Conservation (phyloP, 495 filamentous ascomycete species). For the Aspergillus kassunensis region DNA sequence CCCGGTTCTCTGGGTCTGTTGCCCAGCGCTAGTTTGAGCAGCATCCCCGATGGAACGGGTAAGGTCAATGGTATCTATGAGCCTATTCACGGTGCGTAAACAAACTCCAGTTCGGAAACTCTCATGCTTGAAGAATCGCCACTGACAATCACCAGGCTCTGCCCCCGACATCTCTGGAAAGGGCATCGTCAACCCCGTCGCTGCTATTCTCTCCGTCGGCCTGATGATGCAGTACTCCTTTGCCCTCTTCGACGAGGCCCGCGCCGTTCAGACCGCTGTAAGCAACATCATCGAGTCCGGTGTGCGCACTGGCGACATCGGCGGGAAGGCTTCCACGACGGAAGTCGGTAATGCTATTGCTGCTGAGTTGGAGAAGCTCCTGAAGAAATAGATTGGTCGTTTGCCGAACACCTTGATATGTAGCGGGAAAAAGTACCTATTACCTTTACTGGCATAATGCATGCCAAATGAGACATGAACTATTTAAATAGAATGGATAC, state of each 20-base stretch:
- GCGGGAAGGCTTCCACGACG: conserved; percentile 47
- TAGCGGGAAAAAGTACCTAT: conserved; percentile 18
- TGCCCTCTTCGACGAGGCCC: conserved; percentile 45
- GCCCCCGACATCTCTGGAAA: conserved; percentile 68
- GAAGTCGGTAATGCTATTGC: conserved; percentile 52
- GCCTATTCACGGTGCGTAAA: conserved; percentile 84
- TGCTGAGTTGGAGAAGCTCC: conserved; percentile 46
- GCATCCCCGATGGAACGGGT: conserved; percentile 69
- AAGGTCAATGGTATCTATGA: conserved; percentile 79
- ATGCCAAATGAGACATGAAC: conserved; percentile 19
- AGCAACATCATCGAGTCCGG: conserved; percentile 50
- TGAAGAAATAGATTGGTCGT: conserved; percentile 24
- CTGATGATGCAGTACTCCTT: conserved; percentile 58
- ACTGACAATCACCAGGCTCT: conserved; percentile 31
- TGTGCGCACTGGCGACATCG: conserved; percentile 52
- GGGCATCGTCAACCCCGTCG: conserved; percentile 77
- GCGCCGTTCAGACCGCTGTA: conserved; percentile 50
- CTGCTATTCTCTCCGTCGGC: conserved; percentile 50
- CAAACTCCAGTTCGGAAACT: too few species aligned
- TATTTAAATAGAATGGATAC: background rate
- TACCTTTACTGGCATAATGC: background rate
- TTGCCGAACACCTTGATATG: too few species aligned
- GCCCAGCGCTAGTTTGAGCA: conserved; percentile 83
- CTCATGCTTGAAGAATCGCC: too few species aligned
- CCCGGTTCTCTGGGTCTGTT: conserved; percentile 86